phyloP scores from a whole-genome alignment of 1,284 basidiomycete genomes.

The Apiotrichum sp. region DNA sequence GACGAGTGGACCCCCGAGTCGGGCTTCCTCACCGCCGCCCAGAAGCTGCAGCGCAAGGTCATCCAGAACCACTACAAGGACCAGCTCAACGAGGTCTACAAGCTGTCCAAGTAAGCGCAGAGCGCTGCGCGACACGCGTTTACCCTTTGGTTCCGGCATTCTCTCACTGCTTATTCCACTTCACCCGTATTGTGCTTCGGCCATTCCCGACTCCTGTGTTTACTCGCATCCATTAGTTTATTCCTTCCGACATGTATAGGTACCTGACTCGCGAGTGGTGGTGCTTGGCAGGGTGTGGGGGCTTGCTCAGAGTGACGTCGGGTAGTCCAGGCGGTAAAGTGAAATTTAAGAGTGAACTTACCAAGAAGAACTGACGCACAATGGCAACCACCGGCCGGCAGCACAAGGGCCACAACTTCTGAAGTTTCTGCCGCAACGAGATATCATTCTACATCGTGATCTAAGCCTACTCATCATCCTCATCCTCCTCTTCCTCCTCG shows the following conservation, averaged over 20 bases:
- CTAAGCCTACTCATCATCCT: conserved; percentile 26
- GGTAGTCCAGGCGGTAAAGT: too few species aligned
- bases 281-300: too few species aligned
- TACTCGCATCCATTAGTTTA: conserved; percentile 1
- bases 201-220: neutral
- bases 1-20: conserved; percentile 90
- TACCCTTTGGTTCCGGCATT: neutral
- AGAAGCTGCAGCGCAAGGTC: conserved; percentile 78
- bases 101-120: conserved; percentile 1
- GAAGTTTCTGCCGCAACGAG: too few species aligned
- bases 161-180: neutral
- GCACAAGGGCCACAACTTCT: too few species aligned
- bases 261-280: neutral
- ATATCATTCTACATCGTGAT: conserved; percentile 18
- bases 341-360: too few species aligned
- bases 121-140: neutral
- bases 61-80: conserved; percentile 62
- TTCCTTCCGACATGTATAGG: conserved; percentile 3
- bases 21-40: conserved; percentile 81
- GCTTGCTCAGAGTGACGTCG: too few species aligned
- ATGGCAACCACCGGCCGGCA: too few species aligned
- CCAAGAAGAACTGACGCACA: too few species aligned
- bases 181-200: neutral
- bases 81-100: conserved; percentile 60
- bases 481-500: conserved; percentile 72